A percentile compares a stretch with the other conserved stretches of the same genome.
Conservation (phyloP, 352 stramenopile genomes). For the Globisporangium cederbergense region DNA sequence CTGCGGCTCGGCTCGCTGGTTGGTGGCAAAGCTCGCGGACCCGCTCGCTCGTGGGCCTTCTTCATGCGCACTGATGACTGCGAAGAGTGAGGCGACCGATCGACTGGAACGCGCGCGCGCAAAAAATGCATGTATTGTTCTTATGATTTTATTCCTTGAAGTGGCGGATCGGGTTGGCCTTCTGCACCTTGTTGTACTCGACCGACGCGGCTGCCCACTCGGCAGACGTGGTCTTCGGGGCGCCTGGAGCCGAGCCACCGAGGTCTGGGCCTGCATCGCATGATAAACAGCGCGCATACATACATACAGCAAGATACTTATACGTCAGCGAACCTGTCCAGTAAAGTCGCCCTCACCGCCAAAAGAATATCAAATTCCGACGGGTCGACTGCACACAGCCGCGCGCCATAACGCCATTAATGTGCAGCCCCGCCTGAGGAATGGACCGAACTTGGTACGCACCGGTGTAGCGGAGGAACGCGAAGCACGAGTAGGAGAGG, state of each 20-base stretch:
- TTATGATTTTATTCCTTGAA: constrained; percentile 67
- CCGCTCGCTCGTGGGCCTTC: no score
- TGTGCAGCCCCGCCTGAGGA: no score
- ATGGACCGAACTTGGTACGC: constrained; percentile 5
- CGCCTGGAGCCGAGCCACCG: constrained; percentile 42
- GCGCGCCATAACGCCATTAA: no score
- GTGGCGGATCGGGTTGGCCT: constrained; percentile 81
- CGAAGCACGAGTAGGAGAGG: constrained; percentile 45
- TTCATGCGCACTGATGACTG: constrained; percentile 1
- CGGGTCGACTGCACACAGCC: no score
- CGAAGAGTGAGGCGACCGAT: neutral
- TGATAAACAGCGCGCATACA: neutral
- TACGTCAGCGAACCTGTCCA: neutral
- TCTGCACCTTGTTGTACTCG: constrained; percentile 76
- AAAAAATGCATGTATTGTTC: constrained; percentile 13
- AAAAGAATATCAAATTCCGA: no score
- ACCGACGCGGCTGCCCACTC: constrained; percentile 74
- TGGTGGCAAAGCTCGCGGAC: no score
- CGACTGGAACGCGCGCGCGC: neutral
- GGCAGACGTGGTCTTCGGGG: constrained; percentile 68
- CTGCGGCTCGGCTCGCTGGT: no score
- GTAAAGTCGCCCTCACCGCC: no score
- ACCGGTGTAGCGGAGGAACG: constrained; percentile 65
- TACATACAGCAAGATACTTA: neutral
- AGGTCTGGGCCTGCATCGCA: constrained; percentile 50